phyloP scores from a whole-genome alignment of 768 basidiomycete species.

The Boletus rufocinnamomeus region DNA sequence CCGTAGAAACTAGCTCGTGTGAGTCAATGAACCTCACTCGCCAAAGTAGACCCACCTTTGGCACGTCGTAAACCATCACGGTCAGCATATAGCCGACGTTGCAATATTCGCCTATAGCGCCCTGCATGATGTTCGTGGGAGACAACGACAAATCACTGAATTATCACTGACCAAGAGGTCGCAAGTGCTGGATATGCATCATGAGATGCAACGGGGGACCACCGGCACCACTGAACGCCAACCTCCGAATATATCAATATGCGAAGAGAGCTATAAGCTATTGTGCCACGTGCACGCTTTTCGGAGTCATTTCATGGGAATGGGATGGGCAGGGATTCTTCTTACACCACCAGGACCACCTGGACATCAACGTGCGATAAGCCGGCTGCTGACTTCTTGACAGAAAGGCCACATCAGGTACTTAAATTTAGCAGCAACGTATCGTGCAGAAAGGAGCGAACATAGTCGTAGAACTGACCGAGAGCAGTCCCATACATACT shows the following conservation, averaged over 20 bases:
- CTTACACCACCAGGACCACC: background rate
- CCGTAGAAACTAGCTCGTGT: too few species aligned
- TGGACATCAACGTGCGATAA: background rate
- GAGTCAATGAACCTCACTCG: too few species aligned
- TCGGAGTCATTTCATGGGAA: background rate
- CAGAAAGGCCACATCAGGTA: background rate
- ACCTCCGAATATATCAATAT: background rate
- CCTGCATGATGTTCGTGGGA: too few species aligned
- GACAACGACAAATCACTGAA: too few species aligned
- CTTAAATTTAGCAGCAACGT: background rate
- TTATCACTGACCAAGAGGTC: too few species aligned
- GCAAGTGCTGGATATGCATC: too few species aligned
- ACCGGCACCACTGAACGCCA: background rate
- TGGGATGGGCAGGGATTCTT: background rate
- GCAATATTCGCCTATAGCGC: too few species aligned
- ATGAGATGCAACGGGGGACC: too few species aligned
- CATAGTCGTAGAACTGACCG: background rate
- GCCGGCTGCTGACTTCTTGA: background rate
- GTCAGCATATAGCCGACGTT: too few species aligned
- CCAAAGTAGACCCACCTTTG: too few species aligned
- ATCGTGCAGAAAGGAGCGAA: background rate
- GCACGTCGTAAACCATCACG: too few species aligned
- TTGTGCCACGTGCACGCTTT: background rate
- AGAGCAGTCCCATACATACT: background rate
- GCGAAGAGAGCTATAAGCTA: too few species aligned